Conservation (phyloP, 768 basidiomycete species). For the Suillus luteus region DNA sequence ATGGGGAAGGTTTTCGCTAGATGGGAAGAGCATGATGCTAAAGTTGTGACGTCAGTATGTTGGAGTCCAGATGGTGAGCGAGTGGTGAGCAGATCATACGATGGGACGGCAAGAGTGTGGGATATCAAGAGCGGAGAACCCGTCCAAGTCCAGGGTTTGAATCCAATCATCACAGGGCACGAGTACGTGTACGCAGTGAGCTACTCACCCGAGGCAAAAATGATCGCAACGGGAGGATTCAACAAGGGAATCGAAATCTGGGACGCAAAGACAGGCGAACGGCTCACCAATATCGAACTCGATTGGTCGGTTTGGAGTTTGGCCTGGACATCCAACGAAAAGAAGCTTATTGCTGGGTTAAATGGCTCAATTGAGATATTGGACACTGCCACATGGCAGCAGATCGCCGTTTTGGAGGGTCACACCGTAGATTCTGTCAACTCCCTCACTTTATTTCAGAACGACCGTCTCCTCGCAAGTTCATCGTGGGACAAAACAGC, state of each 20-base stretch:
- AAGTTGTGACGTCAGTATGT: neutral
- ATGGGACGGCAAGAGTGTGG: slow-evolving; percentile 13
- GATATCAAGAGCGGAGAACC: neutral
- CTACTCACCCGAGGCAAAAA: neutral
- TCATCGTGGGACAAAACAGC: neutral
- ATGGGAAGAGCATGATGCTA: neutral
- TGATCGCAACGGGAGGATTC: neutral
- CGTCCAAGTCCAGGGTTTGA: neutral
- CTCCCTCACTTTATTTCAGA: neutral
- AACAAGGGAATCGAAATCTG: neutral
- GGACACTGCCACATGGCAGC: neutral
- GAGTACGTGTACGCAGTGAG: neutral
- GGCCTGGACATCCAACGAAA: neutral
- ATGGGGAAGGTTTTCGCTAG: neutral
- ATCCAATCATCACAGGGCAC: slow-evolving; percentile 1
- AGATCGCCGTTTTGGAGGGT: neutral
- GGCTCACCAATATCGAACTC: neutral
- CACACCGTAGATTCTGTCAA: neutral
- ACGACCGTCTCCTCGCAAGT: neutral
- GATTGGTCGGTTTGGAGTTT: neutral
- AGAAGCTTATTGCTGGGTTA: neutral
- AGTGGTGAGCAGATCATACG: slow-evolving; percentile 16
- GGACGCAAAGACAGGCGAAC: neutral
- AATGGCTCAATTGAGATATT: neutral
- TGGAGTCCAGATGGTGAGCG: slow-evolving; percentile 13